Evolutionary conservation across 352 stramenopile genomes (phyloP).

Genomic region (Pythium sukuiense): DNA sequence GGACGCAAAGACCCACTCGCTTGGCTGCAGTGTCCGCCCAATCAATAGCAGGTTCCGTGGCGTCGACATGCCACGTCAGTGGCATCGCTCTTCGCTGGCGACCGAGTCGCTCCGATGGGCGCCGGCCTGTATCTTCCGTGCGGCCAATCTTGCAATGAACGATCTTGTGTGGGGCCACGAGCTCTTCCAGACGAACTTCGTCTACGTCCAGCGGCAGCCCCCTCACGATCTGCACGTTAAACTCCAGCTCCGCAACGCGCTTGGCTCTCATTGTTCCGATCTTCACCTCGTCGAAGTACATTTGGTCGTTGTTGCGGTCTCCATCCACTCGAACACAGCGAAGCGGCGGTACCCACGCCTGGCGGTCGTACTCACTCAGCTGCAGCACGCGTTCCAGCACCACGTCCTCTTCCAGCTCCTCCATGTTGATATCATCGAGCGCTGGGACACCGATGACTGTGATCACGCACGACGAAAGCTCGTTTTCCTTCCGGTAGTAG

Average conservation of each 20-base stretch:
- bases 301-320: neutral
- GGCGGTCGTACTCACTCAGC: slow-evolving; percentile 5
- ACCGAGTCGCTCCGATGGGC: neutral
- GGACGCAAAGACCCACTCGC: neutral
- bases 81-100: slow-evolving; percentile 3
- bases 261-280: neutral
- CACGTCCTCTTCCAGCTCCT: slow-evolving; percentile 1
- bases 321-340: neutral
- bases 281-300: slow-evolving; percentile 8
- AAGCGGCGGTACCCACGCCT: slow-evolving; percentile 10
- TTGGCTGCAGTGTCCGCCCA: neutral
- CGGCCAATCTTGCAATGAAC: slow-evolving; percentile 5
- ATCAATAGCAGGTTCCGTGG: neutral
- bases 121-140: neutral
- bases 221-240: slow-evolving; percentile 12
- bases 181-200: slow-evolving; percentile 5
- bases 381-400: neutral
- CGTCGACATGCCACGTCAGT: neutral
- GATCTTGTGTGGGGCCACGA: neutral
- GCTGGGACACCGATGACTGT: neutral
- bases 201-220: slow-evolving; percentile 4
- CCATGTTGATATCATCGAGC: slow-evolving; percentile 1
- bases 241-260: neutral
- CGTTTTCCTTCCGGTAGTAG: neutral
- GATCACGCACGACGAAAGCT: slow-evolving; percentile 11